phyloP scores from a whole-genome alignment of 2,329 filamentous ascomycete species.

The Rutstroemia sydowiana region DNA sequence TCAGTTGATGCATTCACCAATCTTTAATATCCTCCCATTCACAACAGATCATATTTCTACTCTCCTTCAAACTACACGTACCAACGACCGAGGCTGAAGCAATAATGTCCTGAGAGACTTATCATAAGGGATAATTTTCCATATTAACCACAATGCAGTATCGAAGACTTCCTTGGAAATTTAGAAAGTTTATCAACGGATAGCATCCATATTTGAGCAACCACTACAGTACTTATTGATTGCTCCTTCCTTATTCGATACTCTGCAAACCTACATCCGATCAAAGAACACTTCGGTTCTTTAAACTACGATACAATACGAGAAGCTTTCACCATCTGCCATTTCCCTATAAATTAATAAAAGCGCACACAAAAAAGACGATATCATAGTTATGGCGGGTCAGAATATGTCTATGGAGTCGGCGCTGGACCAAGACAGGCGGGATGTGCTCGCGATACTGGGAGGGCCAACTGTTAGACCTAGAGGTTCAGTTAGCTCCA shows the following conservation, averaged over 20 bases:
- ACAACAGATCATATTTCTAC: background rate
- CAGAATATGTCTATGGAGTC: conserved; percentile 66
- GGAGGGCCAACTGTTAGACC: conserved; percentile 33
- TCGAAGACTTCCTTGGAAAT: conserved; percentile 23
- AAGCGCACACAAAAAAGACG: background rate
- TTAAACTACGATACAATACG: background rate
- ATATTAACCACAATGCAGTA: conserved; percentile 30
- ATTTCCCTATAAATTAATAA: background rate
- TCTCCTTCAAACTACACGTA: conserved; percentile 15
- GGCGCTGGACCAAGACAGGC: conserved; percentile 68
- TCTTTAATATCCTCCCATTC: background rate
- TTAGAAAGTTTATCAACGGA: conserved; percentile 30
- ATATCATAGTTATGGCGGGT: conserved; percentile 18
- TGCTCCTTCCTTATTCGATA: conserved; percentile 15
- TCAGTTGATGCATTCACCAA: conserved; percentile 9
- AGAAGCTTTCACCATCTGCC: conserved; percentile 2
- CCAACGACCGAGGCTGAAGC: conserved; percentile 21
- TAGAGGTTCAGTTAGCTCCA: conserved; percentile 27
- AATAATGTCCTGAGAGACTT: conserved; percentile 25
- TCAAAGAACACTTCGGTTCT: background rate
- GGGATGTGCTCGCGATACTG: conserved; percentile 63
- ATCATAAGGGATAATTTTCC: conserved; percentile 9
- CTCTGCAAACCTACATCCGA: too few species aligned
- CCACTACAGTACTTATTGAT: background rate
- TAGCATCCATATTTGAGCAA: conserved; percentile 18